Base-by-base conservation (phyloP, 2,329 filamentous ascomycete genomes). In the Calonectria fujianensis region DNA sequence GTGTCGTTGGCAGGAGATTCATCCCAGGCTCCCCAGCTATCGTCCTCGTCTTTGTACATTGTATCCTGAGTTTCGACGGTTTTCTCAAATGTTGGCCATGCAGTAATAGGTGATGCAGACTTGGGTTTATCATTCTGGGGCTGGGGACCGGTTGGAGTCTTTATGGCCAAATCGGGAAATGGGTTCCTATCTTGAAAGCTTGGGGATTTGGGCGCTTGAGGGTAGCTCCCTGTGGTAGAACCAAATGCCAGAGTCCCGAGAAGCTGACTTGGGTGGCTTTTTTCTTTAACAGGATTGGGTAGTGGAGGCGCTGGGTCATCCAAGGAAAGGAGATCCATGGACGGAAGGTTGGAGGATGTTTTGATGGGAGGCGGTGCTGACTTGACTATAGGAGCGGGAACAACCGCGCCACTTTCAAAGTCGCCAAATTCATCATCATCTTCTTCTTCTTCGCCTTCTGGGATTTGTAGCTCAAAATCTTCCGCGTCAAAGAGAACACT, bases 401-500 rank as follows among this genome's bases (percentile, higher is more conserved):
- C 50, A 32, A 80, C 66, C 54, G 78, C 73, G 2, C 87, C 88
- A 27, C 86, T 88, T 81, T 92, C 90, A 79, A 93, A 93, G 63
- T 92, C 91, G 18, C 91, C 92, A 84, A 89, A 89, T 24, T 89
- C 88, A 8, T 85, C 69, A 18, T 90, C 84, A 10, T 85, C 82
- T 6, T 90, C 84, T 9, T 85, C 82, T 10, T 90, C 84, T n/a
- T 86, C 85, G 9, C 85, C 86, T 14, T 85, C 85, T 7, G 80
- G 82, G 3, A 80, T 82, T 41, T 86, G 82, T 18, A 86, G 80
- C 69, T 88, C 88, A 76, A 89, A 90, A 65, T 91, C 89, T 52
- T 90, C 89, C 45, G 90, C 93, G 83, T 95, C 93, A 81, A 95
- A 95, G 3, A 95, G 85, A 4, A 95, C 89, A 76, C 91, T 90